Percentiles rank a stretch among this genome's conserved stretches.
phyloP scores from a whole-genome alignment of 495 filamentous ascomycete genomes.

The Endocarpon pusillum region DNA sequence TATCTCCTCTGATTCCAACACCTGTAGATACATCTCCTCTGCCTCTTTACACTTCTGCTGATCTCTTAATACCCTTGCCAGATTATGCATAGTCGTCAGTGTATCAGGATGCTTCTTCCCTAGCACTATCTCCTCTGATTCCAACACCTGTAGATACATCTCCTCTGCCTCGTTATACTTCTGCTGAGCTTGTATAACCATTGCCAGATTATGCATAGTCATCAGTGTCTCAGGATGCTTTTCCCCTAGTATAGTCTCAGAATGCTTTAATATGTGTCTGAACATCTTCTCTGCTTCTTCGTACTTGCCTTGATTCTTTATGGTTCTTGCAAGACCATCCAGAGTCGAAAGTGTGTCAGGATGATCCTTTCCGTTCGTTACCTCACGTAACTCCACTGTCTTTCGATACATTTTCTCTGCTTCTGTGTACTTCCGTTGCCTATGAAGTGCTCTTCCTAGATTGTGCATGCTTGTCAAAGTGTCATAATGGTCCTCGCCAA shows the following conservation, averaged over 20 bases:
- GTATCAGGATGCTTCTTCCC: conserved; percentile 14
- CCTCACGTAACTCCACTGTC: conserved; percentile 10
- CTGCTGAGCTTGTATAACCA: conserved; percentile 16
- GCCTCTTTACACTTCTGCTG: conserved; percentile 18
- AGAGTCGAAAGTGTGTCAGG: background rate
- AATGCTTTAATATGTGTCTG: conserved; percentile 7
- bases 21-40: conserved; percentile 12
- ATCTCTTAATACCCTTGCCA: conserved; percentile 8
- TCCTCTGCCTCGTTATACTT: conserved; percentile 21
- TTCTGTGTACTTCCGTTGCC: conserved; percentile 17
- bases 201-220: conserved; percentile 15
- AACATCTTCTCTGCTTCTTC: conserved; percentile 17
- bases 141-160: conserved; percentile 14
- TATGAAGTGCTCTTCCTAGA: conserved; percentile 4
- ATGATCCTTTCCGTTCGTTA: conserved; percentile 7
- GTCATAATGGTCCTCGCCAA: conserved; percentile 4
- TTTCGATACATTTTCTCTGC: conserved; percentile 13
- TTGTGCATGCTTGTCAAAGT: conserved; percentile 6
- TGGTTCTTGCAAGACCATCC: background rate
- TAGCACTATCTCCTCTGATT: conserved; percentile 9
- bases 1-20: conserved; percentile 11
- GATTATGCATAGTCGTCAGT: conserved; percentile 10
- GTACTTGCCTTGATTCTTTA: conserved; percentile 9
- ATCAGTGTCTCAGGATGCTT: conserved; percentile 12
- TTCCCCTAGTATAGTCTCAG: conserved; percentile 4